Conservation (phyloP, 345 rosid species). For the Citrus mangshanensis region DNA sequence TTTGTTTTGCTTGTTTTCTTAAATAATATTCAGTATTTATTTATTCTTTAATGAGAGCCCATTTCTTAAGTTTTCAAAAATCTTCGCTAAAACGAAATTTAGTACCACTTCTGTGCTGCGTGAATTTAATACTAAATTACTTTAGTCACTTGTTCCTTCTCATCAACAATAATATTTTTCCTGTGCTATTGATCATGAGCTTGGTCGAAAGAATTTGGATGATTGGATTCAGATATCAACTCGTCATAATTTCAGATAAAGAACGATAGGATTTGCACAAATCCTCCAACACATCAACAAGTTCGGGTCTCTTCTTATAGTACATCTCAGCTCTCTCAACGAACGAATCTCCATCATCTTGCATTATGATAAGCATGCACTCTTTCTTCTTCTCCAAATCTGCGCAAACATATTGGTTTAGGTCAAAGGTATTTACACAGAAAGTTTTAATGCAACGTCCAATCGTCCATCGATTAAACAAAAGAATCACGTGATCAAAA, state of each 20-base stretch:
- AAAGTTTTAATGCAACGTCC: too few species aligned
- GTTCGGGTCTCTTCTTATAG: conserved; percentile 24
- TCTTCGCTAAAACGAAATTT: too few species aligned
- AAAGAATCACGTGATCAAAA: neutral
- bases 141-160: conserved; percentile 23
- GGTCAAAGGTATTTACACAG: too few species aligned
- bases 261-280: conserved; percentile 16
- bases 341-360: conserved; percentile 28
- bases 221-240: conserved; percentile 7
- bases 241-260: conserved; percentile 21
- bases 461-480: neutral
- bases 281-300: conserved; percentile 12
- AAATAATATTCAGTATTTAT: too few species aligned
- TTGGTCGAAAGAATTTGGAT: neutral
- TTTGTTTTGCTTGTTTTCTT: too few species aligned
- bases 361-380: conserved; percentile 11
- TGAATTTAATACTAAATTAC: neutral
- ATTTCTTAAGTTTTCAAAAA: too few species aligned
- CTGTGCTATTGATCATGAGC: neutral
- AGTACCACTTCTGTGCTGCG: too few species aligned
- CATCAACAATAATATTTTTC: neutral
- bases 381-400: conserved; percentile 24
- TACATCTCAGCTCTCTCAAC: conserved; percentile 23
- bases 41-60: rapidly evolving
- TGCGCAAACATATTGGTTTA: neutral